Evolutionary conservation across 2,329 filamentous ascomycete species (phyloP).

Genomic region (Pleoardoris graminearum): DNA sequence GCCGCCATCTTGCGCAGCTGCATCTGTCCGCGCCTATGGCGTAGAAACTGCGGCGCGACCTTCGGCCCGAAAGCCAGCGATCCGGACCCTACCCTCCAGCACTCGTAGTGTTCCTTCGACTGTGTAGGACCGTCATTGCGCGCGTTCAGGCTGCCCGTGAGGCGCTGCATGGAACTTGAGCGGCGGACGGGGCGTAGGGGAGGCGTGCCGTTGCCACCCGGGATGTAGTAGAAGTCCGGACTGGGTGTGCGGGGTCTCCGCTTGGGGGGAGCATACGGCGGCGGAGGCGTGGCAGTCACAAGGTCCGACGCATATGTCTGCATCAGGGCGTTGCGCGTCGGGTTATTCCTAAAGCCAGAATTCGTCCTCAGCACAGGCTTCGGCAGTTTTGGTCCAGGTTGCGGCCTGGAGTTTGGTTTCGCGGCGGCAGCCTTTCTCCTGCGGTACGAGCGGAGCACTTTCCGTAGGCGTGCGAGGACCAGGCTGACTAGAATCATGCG

Average conservation of each 20-base stretch:
- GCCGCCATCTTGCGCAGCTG: conserved; percentile 19
- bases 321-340: conserved; percentile 3
- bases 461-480: conserved; percentile 5
- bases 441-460: conserved; percentile 1
- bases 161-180: conserved; percentile 15
- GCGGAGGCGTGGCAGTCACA: neutral
- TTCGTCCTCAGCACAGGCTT: conserved; percentile 6
- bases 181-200: conserved; percentile 9
- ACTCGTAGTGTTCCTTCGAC: conserved; percentile 13
- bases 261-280: neutral
- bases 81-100: conserved; percentile 17
- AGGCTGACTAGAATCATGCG: conserved; percentile 10
- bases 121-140: too few relatives aligned
- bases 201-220: too few relatives aligned
- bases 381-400: neutral
- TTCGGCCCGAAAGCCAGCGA: conserved; percentile 11
- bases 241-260: conserved; percentile 10
- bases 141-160: neutral
- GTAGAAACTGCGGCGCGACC: conserved; percentile 4
- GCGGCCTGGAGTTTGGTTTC: neutral
- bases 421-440: neutral
- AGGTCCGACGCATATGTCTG: conserved; percentile 14
- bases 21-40: conserved; percentile 16
- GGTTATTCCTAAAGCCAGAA: conserved; percentile 13
- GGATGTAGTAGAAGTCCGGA: conserved; percentile 13